Percentiles rank a stretch among this genome's conserved stretches.
These are phyloP conservation scores for Neofusicoccum laricinum DNA, from an alignment of 2,329 filamentous ascomycete genomes.

Conservation along the genomic window DNA sequence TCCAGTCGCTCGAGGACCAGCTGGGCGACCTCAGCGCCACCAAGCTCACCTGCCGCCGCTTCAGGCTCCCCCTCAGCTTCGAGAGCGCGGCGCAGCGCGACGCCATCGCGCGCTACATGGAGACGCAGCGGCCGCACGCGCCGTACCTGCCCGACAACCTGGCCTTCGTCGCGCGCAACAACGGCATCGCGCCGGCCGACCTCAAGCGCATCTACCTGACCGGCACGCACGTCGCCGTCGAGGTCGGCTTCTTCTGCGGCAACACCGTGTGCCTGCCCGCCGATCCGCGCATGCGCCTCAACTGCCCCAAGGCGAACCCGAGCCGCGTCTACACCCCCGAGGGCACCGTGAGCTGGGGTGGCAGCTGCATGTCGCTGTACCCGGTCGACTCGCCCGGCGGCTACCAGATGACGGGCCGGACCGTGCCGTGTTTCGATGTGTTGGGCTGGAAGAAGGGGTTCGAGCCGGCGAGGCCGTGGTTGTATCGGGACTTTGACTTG, in stretches of 20 bases:
- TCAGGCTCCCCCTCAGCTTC: conserved; percentile 44
- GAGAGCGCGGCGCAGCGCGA: conserved; percentile 44
- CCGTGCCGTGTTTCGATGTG: conserved; percentile 54
- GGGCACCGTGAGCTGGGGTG: conserved; percentile 56
- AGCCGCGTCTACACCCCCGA: conserved; percentile 56
- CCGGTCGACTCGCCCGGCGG: conserved; percentile 57
- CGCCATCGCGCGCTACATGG: conserved; percentile 59
- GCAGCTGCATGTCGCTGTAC: conserved; percentile 54
- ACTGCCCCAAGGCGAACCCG: conserved; percentile 57
- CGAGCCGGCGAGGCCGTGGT: conserved; percentile 46
- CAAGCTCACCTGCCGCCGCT: conserved; percentile 42
- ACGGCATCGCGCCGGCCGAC: conserved; percentile 50
- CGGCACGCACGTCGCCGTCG: conserved; percentile 51
- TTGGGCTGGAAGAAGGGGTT: conserved; percentile 53
- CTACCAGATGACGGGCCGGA: conserved; percentile 54
- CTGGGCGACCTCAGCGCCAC: conserved; percentile 41
- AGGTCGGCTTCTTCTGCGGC: conserved; percentile 56
- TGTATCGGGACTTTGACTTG: conserved; percentile 58
- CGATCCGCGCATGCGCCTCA: conserved; percentile 53
- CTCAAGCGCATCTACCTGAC: conserved; percentile 52
- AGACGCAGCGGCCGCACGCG: conserved; percentile 59
- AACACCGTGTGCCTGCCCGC: conserved; percentile 53
- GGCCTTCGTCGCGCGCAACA: conserved; percentile 56
- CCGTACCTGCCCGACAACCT: conserved; percentile 63
- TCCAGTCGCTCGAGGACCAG: conserved; percentile 39